A percentile compares a stretch with the other conserved stretches of the same genome.
Conservation (phyloP, 148 eudicot genomes). For the Tetragonia tetragonoides region DNA sequence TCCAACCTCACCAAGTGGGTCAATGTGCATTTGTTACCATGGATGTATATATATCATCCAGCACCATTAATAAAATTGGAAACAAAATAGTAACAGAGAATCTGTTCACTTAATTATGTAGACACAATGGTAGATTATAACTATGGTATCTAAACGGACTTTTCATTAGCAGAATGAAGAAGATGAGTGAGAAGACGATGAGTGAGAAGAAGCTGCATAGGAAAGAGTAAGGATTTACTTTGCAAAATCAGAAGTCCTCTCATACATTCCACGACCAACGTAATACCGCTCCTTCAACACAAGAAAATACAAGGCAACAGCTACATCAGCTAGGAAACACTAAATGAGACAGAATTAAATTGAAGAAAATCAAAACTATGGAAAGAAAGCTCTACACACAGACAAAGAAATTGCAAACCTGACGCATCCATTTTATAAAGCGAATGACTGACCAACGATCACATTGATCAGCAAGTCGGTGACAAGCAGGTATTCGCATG, state of each 20-base stretch:
- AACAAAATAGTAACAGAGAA: too few relatives aligned
- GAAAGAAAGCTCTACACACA: neutral
- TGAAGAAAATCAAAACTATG: neutral
- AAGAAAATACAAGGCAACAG: constrained; percentile 13
- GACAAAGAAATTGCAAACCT: constrained; percentile 49
- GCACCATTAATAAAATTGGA: too few relatives aligned
- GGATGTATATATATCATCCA: too few relatives aligned
- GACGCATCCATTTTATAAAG: constrained; percentile 91
- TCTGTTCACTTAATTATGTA: too few relatives aligned
- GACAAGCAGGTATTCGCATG: constrained; percentile 85
- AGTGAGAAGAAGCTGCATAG: neutral
- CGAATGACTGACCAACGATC: constrained; percentile 65
- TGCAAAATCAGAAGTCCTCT: constrained; percentile 69
- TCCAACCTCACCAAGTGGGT: too few relatives aligned
- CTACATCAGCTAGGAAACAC: constrained; percentile 11
- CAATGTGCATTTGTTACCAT: too few relatives aligned
- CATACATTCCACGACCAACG: constrained; percentile 99
- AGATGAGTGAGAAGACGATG: too few relatives aligned
- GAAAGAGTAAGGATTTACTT: constrained; percentile 48
- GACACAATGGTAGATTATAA: too few relatives aligned
- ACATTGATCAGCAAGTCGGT: constrained; percentile 63
- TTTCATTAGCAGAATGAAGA: too few relatives aligned
- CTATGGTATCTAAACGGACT: too few relatives aligned
- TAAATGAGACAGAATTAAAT: neutral
- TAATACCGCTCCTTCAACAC: constrained; percentile 75